These are phyloP conservation scores for Penicillium sp. DNA, from an alignment of 2,329 filamentous ascomycete genomes.

Conservation along the genomic window DNA sequence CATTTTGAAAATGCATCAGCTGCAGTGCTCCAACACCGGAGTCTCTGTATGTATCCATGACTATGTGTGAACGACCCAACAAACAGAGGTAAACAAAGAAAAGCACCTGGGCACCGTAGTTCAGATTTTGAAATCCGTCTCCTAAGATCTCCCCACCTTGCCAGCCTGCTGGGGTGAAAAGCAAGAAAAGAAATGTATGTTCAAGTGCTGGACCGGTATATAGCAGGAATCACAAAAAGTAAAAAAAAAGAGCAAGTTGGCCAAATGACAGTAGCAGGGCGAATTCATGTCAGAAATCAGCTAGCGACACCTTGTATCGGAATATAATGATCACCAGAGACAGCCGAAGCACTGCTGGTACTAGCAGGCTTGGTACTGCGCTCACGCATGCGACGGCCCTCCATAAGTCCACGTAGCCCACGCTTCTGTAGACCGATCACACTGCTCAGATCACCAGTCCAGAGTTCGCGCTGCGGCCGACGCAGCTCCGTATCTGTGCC, in stretches of 20 bases:
- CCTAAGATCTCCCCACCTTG: conserved; percentile 8
- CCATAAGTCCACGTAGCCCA: conserved; percentile 89
- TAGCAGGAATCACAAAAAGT: not conserved
- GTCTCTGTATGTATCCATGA: conserved; percentile 10
- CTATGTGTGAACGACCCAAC: not conserved
- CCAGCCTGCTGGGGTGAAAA: conserved; percentile 22
- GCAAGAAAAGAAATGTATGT: conserved; percentile 10
- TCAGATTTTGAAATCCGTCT: conserved; percentile 1
- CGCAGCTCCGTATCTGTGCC: conserved; percentile 36
- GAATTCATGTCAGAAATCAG: conserved; percentile 3
- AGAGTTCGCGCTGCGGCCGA: conserved; percentile 63
- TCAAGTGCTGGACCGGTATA: not conserved
- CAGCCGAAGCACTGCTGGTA: conserved; percentile 17
- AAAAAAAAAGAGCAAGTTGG: not conserved
- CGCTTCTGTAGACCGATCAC: conserved; percentile 96
- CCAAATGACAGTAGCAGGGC: not conserved
- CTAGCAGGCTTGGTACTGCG: conserved; percentile 51
- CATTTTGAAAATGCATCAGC: not conserved
- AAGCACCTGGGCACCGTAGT: not conserved
- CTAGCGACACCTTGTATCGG: conserved; percentile 19
- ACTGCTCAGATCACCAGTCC: conserved; percentile 72
- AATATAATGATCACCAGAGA: conserved; percentile 17
- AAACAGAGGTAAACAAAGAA: conserved; percentile 7
- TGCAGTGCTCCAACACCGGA: not conserved
- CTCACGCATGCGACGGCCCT: conserved; percentile 83